These are phyloP conservation scores for Aspergillus proliferans DNA, from an alignment of 2,329 filamentous ascomycete species.

Conservation along the genomic window DNA sequence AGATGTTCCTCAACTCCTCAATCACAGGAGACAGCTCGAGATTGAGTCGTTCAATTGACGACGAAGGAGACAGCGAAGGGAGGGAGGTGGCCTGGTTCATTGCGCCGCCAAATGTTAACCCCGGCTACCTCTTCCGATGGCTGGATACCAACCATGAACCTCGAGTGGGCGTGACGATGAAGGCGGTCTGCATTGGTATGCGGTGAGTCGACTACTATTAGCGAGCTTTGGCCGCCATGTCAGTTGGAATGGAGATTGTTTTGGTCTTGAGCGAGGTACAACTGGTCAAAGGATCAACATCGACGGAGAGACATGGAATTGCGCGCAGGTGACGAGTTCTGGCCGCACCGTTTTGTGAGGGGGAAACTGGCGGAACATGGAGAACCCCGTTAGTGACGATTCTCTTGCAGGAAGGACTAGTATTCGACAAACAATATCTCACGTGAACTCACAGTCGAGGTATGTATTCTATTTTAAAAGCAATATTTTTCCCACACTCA, in stretches of 20 bases:
- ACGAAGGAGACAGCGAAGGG: slow-evolving; percentile 23
- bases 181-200: slow-evolving; percentile 32
- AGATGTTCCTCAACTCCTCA: slow-evolving; percentile 30
- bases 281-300: slow-evolving; percentile 15
- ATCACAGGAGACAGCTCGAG: slow-evolving; percentile 34
- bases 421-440: neutral
- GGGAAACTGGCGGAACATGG: neutral
- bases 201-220: slow-evolving; percentile 10
- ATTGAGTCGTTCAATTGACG: slow-evolving; percentile 29
- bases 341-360: neutral
- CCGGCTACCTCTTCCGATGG: slow-evolving; percentile 25
- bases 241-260: slow-evolving; percentile 3
- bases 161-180: slow-evolving; percentile 22
- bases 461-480: neutral
- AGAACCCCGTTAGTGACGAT: neutral
- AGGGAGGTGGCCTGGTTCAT: slow-evolving; percentile 25
- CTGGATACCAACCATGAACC: slow-evolving; percentile 30
- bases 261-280: neutral
- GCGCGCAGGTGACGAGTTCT: slow-evolving; percentile 2
- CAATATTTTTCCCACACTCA: neutral
- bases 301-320: slow-evolving; percentile 6
- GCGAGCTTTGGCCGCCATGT: slow-evolving; percentile 5
- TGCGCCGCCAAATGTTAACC: slow-evolving; percentile 27
- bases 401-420: neutral
- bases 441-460: neutral